These are phyloP conservation scores for Lipomyces lipofer DNA, from an alignment of 805 yeast species.

Conservation along the genomic window DNA sequence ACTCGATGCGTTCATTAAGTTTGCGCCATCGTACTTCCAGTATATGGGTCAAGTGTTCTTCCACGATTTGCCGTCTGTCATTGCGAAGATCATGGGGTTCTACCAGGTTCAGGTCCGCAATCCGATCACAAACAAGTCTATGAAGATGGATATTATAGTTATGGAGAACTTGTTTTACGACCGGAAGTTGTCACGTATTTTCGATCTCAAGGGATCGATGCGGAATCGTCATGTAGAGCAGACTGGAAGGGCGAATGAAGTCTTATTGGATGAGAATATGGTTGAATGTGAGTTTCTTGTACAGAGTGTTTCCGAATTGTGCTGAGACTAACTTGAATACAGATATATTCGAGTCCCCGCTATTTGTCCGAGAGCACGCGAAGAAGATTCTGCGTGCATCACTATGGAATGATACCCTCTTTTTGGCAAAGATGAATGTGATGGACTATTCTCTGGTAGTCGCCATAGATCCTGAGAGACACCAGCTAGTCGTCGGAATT, in stretches of 20 bases:
- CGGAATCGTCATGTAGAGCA: slow-evolving; percentile 94
- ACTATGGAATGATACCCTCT: slow-evolving; percentile 90
- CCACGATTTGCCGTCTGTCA: slow-evolving; percentile 90
- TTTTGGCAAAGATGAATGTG: slow-evolving; percentile 93
- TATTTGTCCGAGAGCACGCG: slow-evolving; percentile 89
- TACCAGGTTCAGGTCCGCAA: slow-evolving; percentile 89
- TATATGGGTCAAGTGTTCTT: slow-evolving; percentile 93
- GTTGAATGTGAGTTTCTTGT: slow-evolving; percentile 60
- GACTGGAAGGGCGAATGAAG: slow-evolving; percentile 94
- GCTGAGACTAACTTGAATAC: too few relatives aligned
- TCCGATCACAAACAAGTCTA: slow-evolving; percentile 68
- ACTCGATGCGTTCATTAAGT: slow-evolving; percentile 87
- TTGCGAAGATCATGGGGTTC: slow-evolving; percentile 93
- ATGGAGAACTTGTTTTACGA: slow-evolving; percentile 95
- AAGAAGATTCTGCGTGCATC: slow-evolving; percentile 84
- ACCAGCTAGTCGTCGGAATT: slow-evolving; percentile 83
- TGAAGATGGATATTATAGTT: slow-evolving; percentile 85
- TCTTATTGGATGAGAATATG: slow-evolving; percentile 93
- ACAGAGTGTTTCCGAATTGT: too few relatives aligned
- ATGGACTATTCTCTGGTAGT: slow-evolving; percentile 97
- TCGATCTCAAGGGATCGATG: slow-evolving; percentile 97
- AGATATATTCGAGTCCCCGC: slow-evolving; percentile 88
- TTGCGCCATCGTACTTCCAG: slow-evolving; percentile 95
- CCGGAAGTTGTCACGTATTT: slow-evolving; percentile 76
- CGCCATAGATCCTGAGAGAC: slow-evolving; percentile 70